Percentiles rank a stretch among this genome's conserved stretches.
Conservation (phyloP, 129 eudicot species). For the Glebionis coronaria region DNA sequence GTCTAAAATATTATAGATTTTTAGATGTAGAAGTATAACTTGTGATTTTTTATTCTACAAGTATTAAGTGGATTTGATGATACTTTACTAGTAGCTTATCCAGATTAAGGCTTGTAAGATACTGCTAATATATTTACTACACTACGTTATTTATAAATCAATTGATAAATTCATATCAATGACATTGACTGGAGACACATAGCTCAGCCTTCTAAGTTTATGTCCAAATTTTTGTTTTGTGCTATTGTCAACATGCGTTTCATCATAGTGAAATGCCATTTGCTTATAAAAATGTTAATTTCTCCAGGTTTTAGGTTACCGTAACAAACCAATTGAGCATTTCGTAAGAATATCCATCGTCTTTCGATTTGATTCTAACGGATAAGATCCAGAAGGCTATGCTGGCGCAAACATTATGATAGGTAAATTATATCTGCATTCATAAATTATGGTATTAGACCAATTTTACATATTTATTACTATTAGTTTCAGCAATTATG, state of each 20-base stretch:
- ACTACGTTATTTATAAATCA: conserved; percentile 1
- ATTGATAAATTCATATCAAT: background rate
- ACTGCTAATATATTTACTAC: too few species aligned
- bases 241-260: background rate
- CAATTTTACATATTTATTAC: background rate
- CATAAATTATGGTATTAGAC: background rate
- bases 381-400: conserved; percentile 96
- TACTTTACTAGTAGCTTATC: conserved; percentile 73
- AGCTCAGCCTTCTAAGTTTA: background rate
- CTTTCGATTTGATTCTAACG: too few species aligned
- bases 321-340: conserved; percentile 93
- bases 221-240: background rate
- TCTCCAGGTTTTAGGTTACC: conserved; percentile 87
- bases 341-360: conserved; percentile 77
- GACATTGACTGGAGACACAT: background rate
- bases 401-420: conserved; percentile 96
- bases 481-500: background rate
- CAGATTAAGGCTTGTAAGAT: conserved; percentile 39
- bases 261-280: background rate
- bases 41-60: conserved; percentile 34
- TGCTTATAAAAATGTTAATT: background rate
- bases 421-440: conserved; percentile 43
- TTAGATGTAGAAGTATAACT: background rate
- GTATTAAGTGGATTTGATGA: conserved; percentile 94
- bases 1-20: background rate